Conservation (phyloP, 148 eudicot species). For the Vaccinium macrocarpon region DNA sequence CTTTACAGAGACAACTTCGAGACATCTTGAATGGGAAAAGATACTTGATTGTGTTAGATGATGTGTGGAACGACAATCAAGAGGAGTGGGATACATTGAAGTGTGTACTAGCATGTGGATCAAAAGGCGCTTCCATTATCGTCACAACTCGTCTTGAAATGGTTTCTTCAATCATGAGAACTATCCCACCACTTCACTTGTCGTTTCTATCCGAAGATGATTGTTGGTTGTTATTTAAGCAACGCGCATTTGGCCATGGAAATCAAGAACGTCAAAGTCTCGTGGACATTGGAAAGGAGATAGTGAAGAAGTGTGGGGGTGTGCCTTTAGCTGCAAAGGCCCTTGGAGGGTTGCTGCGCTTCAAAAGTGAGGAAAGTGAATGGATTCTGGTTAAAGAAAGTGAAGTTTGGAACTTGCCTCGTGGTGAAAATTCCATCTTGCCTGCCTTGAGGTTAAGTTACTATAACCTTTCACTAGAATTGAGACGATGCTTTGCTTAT, state of each 20-base stretch:
- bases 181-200: not conserved
- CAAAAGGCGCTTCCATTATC: not conserved
- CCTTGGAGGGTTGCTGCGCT: conserved; percentile 3
- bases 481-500: conserved; percentile 5
- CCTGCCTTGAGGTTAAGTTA: conserved; percentile 5
- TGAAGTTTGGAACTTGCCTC: conserved; percentile 6
- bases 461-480: not conserved
- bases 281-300: not conserved
- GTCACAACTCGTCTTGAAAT: not conserved
- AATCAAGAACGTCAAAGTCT: not conserved
- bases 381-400: conserved; percentile 2
- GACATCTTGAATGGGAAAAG: not conserved
- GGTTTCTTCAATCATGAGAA: not conserved
- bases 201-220: not conserved
- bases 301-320: not conserved
- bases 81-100: not conserved
- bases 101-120: not conserved
- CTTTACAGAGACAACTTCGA: not conserved
- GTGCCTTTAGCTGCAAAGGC: conserved; percentile 15
- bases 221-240: conserved; percentile 2
- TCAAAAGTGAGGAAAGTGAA: not conserved
- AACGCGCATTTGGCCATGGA: not conserved
- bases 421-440: not conserved
- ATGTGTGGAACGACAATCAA: not conserved
- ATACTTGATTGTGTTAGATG: conserved; percentile 6